Base-by-base conservation (phyloP, 2,329 filamentous ascomycete species). In the Mariannaea sp. region DNA sequence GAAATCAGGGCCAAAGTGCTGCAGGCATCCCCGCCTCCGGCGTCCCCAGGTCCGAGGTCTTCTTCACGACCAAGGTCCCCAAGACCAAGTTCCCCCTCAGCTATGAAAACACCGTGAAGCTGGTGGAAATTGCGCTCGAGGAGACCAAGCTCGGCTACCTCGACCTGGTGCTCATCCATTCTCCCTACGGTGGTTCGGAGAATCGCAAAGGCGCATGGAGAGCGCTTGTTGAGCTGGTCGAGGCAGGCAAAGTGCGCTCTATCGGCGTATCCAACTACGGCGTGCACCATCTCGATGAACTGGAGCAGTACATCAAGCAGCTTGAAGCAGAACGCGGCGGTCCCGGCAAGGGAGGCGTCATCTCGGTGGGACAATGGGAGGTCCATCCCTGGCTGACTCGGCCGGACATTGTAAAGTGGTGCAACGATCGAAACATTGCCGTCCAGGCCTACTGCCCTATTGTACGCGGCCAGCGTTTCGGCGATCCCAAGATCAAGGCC, bases 331-430 rank as follows among this genome's bases (percentile, higher is more conserved):
- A 84, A 70, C 79, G 81, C 36, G 80, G 84, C 39, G 84, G 83
- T 1, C 74, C 77, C 52, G 86, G 85, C 8, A 86, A 84, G 60
- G 85, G 83, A 38, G 90, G 90, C 19, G 76, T 90, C 33, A 81
- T 96, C 65, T 88, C 86, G 56, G 88, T 96, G 30, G 92, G 90
- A 33, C 92, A 96, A 73, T 91, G 88, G 73, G 92, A 97, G 73
- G 75, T 97, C 9, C 92, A 97, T 72, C 92, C 92, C 1, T 97
- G 91, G 92, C 83, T 92, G 35, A 80, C 85, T 7, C 80, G 92
- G n/a, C 75, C 79, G 17, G 91, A 96, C 66, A 90, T 97, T 56
- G 85, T 86, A 7, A 76, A 82, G 40, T 97, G 92, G 91, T 89
- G 88, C 63, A 71, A 78, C 58, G 78, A 86, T 70, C 78, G 84